Conservation (phyloP, 208 protist species). For the Naegleria lovaniensis region DNA sequence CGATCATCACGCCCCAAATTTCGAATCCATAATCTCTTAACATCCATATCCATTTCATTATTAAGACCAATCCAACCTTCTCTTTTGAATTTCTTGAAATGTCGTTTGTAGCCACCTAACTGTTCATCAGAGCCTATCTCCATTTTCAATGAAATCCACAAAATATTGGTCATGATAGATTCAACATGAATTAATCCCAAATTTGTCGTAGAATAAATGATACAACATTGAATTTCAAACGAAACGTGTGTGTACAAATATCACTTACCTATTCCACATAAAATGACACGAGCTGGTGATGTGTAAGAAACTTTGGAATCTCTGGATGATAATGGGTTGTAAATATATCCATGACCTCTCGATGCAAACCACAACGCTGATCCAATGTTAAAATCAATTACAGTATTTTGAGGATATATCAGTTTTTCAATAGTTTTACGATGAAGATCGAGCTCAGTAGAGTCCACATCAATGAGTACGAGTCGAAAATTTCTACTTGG, state of each 20-base stretch:
- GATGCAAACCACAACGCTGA: conserved; percentile 85
- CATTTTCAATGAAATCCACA: too few species aligned
- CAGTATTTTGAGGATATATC: conserved; percentile 65
- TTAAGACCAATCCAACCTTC: conserved; percentile 48
- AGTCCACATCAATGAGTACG: conserved; percentile 71
- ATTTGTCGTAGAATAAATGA: too few species aligned
- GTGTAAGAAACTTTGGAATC: neutral
- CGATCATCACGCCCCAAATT: conserved; percentile 91
- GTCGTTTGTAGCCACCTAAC: conserved; percentile 84
- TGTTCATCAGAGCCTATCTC: conserved; percentile 91
- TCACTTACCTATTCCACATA: conserved; percentile 37
- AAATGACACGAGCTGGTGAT: neutral
- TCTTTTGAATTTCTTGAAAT: conserved; percentile 63
- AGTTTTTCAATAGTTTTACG: conserved; percentile 39
- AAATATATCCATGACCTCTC: conserved; percentile 38
- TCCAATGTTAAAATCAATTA: conserved; percentile 92
- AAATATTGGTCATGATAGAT: too few species aligned
- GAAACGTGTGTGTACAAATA: too few species aligned
- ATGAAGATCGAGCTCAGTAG: conserved; percentile 33
- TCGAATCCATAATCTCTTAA: conserved; percentile 77
- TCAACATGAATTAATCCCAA: too few species aligned
- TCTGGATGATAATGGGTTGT: neutral
- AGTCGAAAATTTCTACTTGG: conserved; percentile 68
- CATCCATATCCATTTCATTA: conserved; percentile 74
- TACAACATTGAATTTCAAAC: too few species aligned